phyloP scores from a whole-genome alignment of 1,139 yeast species.

The Hemisphaericaspora xylanilytica region DNA sequence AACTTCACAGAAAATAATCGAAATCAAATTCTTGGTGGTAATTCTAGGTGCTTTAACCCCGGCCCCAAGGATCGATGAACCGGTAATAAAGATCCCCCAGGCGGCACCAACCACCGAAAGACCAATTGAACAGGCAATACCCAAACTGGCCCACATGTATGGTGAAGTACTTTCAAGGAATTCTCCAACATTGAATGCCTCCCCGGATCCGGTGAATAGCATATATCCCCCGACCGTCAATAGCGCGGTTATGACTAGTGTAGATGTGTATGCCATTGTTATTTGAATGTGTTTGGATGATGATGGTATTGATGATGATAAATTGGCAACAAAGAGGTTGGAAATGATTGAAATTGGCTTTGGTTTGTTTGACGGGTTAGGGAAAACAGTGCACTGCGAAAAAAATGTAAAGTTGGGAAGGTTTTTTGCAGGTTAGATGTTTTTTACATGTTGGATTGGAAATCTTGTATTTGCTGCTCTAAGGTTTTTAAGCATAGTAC shows the following conservation, averaged over 20 bases:
- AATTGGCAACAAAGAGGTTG: no score
- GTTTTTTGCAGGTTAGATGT: no score
- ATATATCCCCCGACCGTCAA: constrained; percentile 56
- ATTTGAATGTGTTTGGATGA: neutral
- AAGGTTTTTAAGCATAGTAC: no score
- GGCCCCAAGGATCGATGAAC: constrained; percentile 93
- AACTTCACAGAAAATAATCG: constrained; percentile 98
- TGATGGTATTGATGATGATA: neutral
- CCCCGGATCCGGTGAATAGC: constrained; percentile 91
- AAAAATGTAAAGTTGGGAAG: no score
- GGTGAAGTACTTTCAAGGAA: constrained; percentile 87
- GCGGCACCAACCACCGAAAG: constrained; percentile 97
- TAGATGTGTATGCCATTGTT: constrained; percentile 12
- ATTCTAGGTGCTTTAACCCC: constrained; percentile 98
- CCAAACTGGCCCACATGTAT: constrained; percentile 94
- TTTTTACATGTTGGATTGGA: no score
- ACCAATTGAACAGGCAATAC: constrained; percentile 92
- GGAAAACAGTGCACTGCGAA: no score
- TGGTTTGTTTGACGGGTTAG: no score
- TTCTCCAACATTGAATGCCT: constrained; percentile 83
- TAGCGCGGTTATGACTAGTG: constrained; percentile 29
- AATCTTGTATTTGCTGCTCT: no score
- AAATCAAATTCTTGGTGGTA: constrained; percentile 93
- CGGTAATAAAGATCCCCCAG: constrained; percentile 98
- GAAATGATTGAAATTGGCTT: neutral